Conservation (phyloP, 208 protist species). For the Crithidia thermophila region DNA sequence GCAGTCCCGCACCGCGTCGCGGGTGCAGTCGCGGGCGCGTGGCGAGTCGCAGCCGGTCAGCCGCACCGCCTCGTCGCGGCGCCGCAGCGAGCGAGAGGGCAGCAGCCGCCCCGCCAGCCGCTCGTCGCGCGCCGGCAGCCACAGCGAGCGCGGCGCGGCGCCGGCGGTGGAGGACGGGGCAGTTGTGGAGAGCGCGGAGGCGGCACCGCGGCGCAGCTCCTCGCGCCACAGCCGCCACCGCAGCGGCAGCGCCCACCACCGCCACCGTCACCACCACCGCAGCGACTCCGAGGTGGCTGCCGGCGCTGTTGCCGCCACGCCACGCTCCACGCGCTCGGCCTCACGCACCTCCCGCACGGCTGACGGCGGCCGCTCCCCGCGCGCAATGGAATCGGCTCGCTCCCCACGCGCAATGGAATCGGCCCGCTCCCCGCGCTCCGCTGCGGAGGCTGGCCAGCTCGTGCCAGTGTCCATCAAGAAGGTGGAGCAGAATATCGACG, state of each 20-base stretch:
- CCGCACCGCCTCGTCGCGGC: constrained; percentile 30
- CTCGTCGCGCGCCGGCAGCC: constrained; percentile 27
- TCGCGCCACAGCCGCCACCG: constrained; percentile 29
- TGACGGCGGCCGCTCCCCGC: background rate
- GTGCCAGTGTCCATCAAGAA: constrained; percentile 14
- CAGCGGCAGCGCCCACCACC: constrained; percentile 13
- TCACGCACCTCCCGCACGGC: constrained; percentile 2
- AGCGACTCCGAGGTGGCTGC: constrained; percentile 20
- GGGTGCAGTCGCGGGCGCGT: constrained; percentile 15
- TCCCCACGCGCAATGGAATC: constrained; percentile 2
- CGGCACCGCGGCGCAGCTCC: constrained; percentile 16
- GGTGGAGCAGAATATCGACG: constrained; percentile 28
- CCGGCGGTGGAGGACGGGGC: background rate
- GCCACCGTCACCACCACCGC: constrained; percentile 22
- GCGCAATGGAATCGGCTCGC: background rate
- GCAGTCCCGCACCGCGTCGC: constrained; percentile 46
- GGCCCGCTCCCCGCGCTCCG: background rate
- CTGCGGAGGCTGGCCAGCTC: constrained; percentile 18
- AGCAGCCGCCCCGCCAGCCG: constrained; percentile 26
- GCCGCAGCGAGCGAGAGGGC: constrained; percentile 23
- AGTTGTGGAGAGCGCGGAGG: background rate
- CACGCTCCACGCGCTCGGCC: constrained; percentile 5
- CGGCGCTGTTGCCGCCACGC: background rate
- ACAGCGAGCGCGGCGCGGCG: constrained; percentile 8
- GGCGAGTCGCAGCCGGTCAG: constrained; percentile 25